Percentiles rank a stretch among this genome's conserved stretches.
Evolutionary conservation across 768 basidiomycete genomes (phyloP).

Genomic region (Dacryopinax spathularia): DNA sequence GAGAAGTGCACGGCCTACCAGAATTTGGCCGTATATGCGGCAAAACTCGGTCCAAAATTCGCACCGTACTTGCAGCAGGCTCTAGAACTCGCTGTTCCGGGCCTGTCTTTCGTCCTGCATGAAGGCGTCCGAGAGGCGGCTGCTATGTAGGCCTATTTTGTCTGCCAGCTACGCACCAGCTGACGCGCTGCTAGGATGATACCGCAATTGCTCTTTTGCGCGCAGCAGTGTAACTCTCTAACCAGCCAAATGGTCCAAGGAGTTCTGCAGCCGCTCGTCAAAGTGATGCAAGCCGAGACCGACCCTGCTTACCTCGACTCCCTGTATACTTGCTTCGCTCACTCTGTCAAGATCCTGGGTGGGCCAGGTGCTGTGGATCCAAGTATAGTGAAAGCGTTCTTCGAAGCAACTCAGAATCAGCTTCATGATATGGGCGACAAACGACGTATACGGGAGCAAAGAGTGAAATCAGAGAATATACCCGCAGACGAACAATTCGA

Average conservation of each 20-base stretch:
- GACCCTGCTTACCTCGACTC: conserved; percentile 68
- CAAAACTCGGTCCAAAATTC: conserved; percentile 49
- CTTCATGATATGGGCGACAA: conserved; percentile 53
- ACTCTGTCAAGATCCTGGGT: conserved; percentile 46
- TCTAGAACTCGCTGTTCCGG: conserved; percentile 57
- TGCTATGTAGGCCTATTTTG: conserved; percentile 40
- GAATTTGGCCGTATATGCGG: conserved; percentile 68
- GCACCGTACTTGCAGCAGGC: conserved; percentile 59
- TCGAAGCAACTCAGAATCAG: conserved; percentile 42
- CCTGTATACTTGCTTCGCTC: conserved; percentile 54
- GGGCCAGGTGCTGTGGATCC: conserved; percentile 36
- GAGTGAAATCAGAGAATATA: conserved; percentile 18
- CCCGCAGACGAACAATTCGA: conserved; percentile 50
- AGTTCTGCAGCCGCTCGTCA: conserved; percentile 50
- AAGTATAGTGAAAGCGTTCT: conserved; percentile 42
- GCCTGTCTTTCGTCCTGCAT: conserved; percentile 63
- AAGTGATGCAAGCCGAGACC: conserved; percentile 48
- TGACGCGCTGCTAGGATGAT: conserved; percentile 36
- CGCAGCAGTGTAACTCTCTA: conserved; percentile 49
- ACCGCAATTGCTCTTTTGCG: conserved; percentile 54
- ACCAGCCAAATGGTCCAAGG: conserved; percentile 55
- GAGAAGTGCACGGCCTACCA: conserved; percentile 82
- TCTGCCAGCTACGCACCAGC: conserved; percentile 5
- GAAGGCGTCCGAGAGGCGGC: conserved; percentile 71
- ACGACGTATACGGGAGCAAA: conserved; percentile 39